These are phyloP conservation scores for Silybum marianum DNA, from an alignment of 129 eudicot genomes.

Conservation along the genomic window DNA sequence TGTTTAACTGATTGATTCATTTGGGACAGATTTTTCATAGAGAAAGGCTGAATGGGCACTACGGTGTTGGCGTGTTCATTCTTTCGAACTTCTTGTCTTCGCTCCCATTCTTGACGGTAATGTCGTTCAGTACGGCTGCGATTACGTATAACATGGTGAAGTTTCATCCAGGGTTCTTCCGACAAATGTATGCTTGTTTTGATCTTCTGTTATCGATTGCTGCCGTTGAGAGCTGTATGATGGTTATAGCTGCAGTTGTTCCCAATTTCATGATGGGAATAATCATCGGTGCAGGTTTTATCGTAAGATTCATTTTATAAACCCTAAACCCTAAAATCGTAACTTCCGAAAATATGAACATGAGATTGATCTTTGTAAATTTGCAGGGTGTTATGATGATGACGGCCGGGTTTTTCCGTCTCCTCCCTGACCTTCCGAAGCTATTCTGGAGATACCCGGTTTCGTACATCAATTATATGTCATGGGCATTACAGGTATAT, in stretches of 20 bases:
- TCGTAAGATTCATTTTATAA: constrained; percentile 46
- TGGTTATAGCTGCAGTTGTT: constrained; percentile 79
- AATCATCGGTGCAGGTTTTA: constrained; percentile 74
- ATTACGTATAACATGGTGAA: constrained; percentile 77
- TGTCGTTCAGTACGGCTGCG: constrained; percentile 48
- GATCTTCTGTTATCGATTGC: constrained; percentile 65
- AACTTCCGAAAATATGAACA: no score
- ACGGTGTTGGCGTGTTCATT: constrained; percentile 70
- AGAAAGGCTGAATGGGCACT: constrained; percentile 76
- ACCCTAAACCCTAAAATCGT: neutral
- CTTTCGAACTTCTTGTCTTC: constrained; percentile 76
- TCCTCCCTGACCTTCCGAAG: constrained; percentile 67
- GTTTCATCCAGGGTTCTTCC: constrained; percentile 50
- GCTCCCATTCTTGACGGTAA: constrained; percentile 59
- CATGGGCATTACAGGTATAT: constrained; percentile 77
- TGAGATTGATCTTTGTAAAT: neutral
- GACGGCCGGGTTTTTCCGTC: constrained; percentile 83
- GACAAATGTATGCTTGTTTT: constrained; percentile 43
- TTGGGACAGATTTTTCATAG: constrained; percentile 48
- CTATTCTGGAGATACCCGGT: constrained; percentile 80
- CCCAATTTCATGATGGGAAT: constrained; percentile 82
- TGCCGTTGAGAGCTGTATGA: constrained; percentile 83
- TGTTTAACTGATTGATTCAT: neutral
- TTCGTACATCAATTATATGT: constrained; percentile 70
- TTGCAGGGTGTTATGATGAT: constrained; percentile 92